Percentiles rank a stretch among this genome's conserved stretches.
phyloP scores from a whole-genome alignment of 495 filamentous ascomycete genomes.

The Xylaria grammica region DNA sequence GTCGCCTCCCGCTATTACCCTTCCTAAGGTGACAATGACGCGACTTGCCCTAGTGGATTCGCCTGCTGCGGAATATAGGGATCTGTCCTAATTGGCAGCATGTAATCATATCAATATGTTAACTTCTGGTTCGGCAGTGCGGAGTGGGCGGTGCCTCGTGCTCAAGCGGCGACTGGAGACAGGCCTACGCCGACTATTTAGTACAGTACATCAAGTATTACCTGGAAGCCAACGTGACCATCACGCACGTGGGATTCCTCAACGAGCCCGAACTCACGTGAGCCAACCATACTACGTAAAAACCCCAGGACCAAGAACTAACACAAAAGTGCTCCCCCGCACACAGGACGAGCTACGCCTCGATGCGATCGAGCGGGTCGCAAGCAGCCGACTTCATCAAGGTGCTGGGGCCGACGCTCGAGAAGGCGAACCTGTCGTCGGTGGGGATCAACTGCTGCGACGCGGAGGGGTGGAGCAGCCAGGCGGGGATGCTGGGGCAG shows the following conservation, averaged over 20 bases:
- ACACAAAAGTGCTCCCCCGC: background rate
- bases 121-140: slow-evolving; percentile 42
- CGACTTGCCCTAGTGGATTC: too few species aligned
- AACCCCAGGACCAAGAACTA: background rate
- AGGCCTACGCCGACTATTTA: slow-evolving; percentile 62
- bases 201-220: slow-evolving; percentile 59
- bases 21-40: too few species aligned
- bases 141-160: slow-evolving; percentile 53
- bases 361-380: slow-evolving; percentile 50
- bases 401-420: slow-evolving; percentile 51
- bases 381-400: slow-evolving; percentile 61
- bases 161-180: slow-evolving; percentile 58
- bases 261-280: slow-evolving; percentile 54
- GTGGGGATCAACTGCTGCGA: slow-evolving; percentile 58
- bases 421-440: slow-evolving; percentile 41
- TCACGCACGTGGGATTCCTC: slow-evolving; percentile 58
- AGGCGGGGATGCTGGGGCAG: slow-evolving; percentile 45
- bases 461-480: slow-evolving; percentile 52
- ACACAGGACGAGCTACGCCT: slow-evolving; percentile 46
- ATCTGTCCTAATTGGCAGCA: too few species aligned
- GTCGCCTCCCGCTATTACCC: too few species aligned
- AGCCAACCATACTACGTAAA: slow-evolving; percentile 8
- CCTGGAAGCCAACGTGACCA: slow-evolving; percentile 47
- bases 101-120: too few species aligned
- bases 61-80: background rate